Evolutionary conservation across 306 rosid genomes (phyloP).

Genomic region (Alnus glutinosa): DNA sequence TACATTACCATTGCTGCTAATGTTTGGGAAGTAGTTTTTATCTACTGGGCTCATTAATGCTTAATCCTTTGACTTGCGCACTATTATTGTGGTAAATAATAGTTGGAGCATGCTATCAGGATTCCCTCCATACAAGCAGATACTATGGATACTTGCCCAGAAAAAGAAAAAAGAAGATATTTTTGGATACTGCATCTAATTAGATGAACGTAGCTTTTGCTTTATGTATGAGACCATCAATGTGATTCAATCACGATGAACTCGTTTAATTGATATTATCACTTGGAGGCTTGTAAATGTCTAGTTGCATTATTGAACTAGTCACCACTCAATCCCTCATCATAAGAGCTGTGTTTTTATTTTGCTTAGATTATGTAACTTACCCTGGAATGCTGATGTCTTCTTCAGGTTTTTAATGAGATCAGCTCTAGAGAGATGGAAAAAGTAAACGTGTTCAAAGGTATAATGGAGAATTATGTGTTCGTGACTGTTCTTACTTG

Average conservation of each 20-base stretch:
- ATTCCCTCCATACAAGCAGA: neutral
- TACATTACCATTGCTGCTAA: neutral
- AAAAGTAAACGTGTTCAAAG: slow-evolving; percentile 84
- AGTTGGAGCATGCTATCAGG: neutral
- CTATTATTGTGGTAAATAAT: neutral
- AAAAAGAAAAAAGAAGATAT: neutral
- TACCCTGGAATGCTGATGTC: slow-evolving; percentile 16
- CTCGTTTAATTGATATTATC: neutral
- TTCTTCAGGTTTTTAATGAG: slow-evolving; percentile 87
- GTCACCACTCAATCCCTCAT: neutral
- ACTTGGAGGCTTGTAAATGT: neutral
- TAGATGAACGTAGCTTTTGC: neutral
- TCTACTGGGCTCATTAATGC: neutral
- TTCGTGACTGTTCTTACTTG: slow-evolving; percentile 71
- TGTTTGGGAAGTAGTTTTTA: neutral
- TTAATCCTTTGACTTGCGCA: too few relatives aligned
- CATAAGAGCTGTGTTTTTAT: slow-evolving; percentile 12
- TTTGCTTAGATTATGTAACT: slow-evolving; percentile 16
- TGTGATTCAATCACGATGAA: neutral
- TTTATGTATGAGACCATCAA: neutral
- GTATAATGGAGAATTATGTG: slow-evolving; percentile 76
- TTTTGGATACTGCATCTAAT: neutral
- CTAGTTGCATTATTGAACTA: neutral
- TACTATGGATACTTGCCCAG: too few relatives aligned
- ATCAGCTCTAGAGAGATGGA: slow-evolving; percentile 97